These are phyloP conservation scores for Pichia eremophila DNA, from an alignment of 805 yeast genomes.

Conservation along the genomic window DNA sequence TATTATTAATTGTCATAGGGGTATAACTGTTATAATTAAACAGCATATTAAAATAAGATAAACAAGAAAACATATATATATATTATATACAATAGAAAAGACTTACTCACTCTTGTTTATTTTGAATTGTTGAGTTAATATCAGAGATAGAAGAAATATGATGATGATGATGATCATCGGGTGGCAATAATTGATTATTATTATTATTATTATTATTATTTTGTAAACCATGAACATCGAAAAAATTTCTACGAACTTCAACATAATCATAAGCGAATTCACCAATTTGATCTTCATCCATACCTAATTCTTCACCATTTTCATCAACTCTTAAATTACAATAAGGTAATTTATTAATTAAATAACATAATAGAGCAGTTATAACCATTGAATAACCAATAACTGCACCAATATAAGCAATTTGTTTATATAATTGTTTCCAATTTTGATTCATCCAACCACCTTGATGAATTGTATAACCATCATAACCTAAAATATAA, in stretches of 20 bases:
- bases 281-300: conserved; percentile 96
- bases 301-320: conserved; percentile 78
- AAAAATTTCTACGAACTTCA: conserved; percentile 88
- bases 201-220: no score
- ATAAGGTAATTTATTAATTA: conserved; percentile 72
- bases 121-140: no score
- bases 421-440: conserved; percentile 84
- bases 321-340: conserved; percentile 71
- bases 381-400: conserved; percentile 68
- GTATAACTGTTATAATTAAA: neutral
- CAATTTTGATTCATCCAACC: conserved; percentile 91
- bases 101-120: no score
- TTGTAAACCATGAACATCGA: conserved; percentile 33
- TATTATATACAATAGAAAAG: no score
- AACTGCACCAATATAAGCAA: conserved; percentile 72
- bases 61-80: neutral
- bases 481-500: conserved; percentile 87
- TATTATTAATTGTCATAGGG: no score
- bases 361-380: conserved; percentile 67
- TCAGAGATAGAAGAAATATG: no score
- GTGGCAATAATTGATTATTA: no score
- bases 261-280: conserved; percentile 98
- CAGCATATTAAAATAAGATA: neutral
- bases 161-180: no score
- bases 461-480: conserved; percentile 72